phyloP scores from a whole-genome alignment of 139 green algal genomes.

The Chlamydomonas asymmetrica region DNA sequence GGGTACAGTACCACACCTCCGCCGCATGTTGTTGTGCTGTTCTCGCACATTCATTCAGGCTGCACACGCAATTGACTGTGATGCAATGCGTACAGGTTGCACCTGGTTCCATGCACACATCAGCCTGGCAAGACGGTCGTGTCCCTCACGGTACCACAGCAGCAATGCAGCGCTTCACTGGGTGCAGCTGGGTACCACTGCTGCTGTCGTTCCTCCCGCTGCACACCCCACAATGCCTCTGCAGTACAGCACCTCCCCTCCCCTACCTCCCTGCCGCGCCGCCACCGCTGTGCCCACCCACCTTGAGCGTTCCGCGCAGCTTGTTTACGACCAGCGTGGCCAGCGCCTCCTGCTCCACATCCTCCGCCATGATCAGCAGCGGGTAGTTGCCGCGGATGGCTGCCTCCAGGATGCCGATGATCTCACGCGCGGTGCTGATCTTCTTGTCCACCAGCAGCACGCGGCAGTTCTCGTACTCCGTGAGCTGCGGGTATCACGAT shows the following conservation, averaged over 20 bases:
- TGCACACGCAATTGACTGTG: too few relatives aligned
- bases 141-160: too few relatives aligned
- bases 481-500: constrained; percentile 45
- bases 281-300: too few relatives aligned
- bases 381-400: constrained; percentile 92
- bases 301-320: constrained; percentile 94
- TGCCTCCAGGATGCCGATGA: constrained; percentile 92
- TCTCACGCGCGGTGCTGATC: constrained; percentile 94
- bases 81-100: too few relatives aligned
- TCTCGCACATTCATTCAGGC: too few relatives aligned
- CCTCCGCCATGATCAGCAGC: constrained; percentile 98
- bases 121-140: too few relatives aligned
- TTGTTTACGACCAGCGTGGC: constrained; percentile 99
- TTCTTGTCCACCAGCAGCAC: constrained; percentile 99
- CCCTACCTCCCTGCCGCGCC: background rate
- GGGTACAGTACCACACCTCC: too few relatives aligned
- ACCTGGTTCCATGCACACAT: too few relatives aligned
- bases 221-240: background rate
- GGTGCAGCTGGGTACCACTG: too few relatives aligned
- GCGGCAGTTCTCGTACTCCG: constrained; percentile 85
- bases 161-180: too few relatives aligned
- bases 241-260: background rate
- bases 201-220: too few relatives aligned
- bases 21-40: too few relatives aligned
- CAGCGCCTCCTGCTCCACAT: constrained; percentile 99